Base-by-base conservation (phyloP, 768 basidiomycete species). In the Psilocybe cubensis region DNA sequence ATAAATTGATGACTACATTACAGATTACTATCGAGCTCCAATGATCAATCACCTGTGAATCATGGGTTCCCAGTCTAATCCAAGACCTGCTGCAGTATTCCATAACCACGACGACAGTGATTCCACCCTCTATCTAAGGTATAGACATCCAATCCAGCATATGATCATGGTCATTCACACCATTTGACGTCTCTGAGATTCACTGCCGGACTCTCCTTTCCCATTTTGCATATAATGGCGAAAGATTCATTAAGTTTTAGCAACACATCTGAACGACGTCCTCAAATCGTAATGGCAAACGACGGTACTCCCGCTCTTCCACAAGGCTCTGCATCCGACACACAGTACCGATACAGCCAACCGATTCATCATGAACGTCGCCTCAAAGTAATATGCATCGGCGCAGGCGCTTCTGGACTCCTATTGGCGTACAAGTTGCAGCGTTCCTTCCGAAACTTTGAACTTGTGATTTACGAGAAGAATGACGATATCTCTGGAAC, bases 361-460 rank as follows among this genome's bases (percentile, higher is more conserved):
- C 71, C 69, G 1, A 70, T 73, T 18, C 65, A 74, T 48, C 40
- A 58, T 11, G 70, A 73, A 40, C 64, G 72, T 8, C 69, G 54
- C 29, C 59, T 75, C 57, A 70, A 64, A 60, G 63, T 74, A 4
- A 62, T 71, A 7, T 74, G 72, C 43, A 64, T 72, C 25, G 74
- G 74, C 2, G 70, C 71, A 1, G 74, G 74, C 8, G 74, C 74
- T 4, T 75, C 74, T 18, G 74, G 74, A 12, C 65, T 75, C 10
- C 60, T 67, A 8, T 55, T 70, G 29, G 69, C 69, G 1, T 75
- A 75, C 62, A 74, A 73, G 49, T 59, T 74, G 3, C 74, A 73
- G 53, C 67, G 74, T 1, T 73, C 73, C 3, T 74, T 75, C 52
- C 60, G 68, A 10, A 70, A 73, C 27, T 71, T 72, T 29, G 64